Conservation (phyloP, 371 early-diverging fungal genomes). For the Mucor plumbeus region DNA sequence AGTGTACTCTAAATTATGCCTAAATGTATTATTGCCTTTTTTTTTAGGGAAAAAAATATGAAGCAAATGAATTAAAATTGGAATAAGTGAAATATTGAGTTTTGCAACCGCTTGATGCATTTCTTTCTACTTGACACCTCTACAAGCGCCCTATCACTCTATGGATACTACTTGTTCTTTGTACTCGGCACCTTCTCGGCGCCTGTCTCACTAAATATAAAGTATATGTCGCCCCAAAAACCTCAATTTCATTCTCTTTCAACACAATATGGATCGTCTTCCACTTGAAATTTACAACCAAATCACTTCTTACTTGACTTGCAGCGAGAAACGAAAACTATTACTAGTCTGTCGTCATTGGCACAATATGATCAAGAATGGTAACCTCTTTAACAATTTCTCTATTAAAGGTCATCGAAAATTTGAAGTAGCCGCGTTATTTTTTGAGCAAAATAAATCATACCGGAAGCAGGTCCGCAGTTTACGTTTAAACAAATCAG, state of each 20-base stretch:
- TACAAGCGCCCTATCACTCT: too few relatives aligned
- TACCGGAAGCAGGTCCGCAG: not conserved
- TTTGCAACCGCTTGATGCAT: too few relatives aligned
- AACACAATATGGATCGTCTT: not conserved
- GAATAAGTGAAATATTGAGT: too few relatives aligned
- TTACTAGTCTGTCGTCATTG: slow-evolving; percentile 5
- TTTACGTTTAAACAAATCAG: not conserved
- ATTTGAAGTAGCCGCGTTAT: not conserved
- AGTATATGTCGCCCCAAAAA: too few relatives aligned
- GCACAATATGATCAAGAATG: not conserved
- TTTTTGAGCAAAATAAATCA: not conserved
- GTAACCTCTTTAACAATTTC: slow-evolving; percentile 1
- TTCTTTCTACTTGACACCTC: too few relatives aligned
- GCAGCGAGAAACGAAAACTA: slow-evolving; percentile 5
- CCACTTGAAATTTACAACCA: slow-evolving; percentile 5
- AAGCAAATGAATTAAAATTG: too few relatives aligned
- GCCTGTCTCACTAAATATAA: not conserved
- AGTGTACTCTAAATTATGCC: too few relatives aligned
- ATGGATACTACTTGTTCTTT: too few relatives aligned
- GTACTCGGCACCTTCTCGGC: not conserved
- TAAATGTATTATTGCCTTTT: too few relatives aligned
- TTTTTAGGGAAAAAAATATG: too few relatives aligned
- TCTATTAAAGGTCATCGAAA: not conserved
- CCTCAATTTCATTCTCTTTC: not conserved
- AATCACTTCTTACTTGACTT: slow-evolving; percentile 9